Conservation (phyloP, 129 eudicot genomes). For the Calendula officinalis region DNA sequence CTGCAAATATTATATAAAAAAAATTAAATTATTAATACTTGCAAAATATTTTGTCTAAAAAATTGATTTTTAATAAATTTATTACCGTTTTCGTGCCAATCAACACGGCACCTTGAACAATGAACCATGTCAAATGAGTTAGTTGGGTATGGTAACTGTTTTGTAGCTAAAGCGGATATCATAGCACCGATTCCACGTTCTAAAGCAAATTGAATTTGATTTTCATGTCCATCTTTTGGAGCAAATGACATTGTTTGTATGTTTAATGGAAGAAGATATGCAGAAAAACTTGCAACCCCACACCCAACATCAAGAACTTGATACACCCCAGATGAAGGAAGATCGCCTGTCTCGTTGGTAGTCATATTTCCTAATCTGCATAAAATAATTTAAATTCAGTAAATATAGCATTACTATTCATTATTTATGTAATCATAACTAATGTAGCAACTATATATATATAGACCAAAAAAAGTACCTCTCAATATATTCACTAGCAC, state of each 20-base stretch:
- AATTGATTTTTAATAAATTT: slow-evolving; percentile 14
- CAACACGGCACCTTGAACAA: slow-evolving; percentile 98
- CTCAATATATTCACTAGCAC: slow-evolving; percentile 87
- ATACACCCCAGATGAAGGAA: slow-evolving; percentile 76
- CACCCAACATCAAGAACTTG: slow-evolving; percentile 99
- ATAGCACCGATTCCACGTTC: slow-evolving; percentile 95
- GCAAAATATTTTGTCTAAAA: background rate
- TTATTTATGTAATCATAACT: background rate
- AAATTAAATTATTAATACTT: background rate
- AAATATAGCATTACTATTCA: background rate
- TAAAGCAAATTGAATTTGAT: slow-evolving; percentile 97
- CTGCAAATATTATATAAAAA: slow-evolving; percentile 33
- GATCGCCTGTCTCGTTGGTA: slow-evolving; percentile 84
- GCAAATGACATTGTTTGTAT: slow-evolving; percentile 98
- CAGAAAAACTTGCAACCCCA: slow-evolving; percentile 97
- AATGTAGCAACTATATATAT: too few relatives aligned
- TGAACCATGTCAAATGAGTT: slow-evolving; percentile 95
- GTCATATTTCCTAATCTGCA: slow-evolving; percentile 98
- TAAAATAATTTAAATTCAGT: background rate
- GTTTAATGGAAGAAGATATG: slow-evolving; percentile 83
- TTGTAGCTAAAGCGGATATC: slow-evolving; percentile 91
- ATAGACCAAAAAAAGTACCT: slow-evolving; percentile 61
- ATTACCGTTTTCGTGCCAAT: slow-evolving; percentile 93
- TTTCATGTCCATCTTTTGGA: slow-evolving; percentile 99
- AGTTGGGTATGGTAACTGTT: slow-evolving; percentile 95